Percentiles rank a stretch among this genome's conserved stretches.
Evolutionary conservation across 306 rosid genomes (phyloP).

Genomic region (Vigna radiata): DNA sequence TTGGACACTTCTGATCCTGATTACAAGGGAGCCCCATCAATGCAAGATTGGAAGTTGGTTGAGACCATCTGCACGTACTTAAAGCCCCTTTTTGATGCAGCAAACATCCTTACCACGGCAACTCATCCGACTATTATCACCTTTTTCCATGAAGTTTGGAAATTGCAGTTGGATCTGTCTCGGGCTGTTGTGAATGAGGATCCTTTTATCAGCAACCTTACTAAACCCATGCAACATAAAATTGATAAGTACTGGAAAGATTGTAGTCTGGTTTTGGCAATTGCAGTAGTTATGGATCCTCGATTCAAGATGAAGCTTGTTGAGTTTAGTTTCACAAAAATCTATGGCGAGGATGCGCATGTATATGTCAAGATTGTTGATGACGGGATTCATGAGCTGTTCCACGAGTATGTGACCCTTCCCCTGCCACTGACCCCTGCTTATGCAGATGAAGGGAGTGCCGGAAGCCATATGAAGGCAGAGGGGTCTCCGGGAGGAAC

Average conservation of each 20-base stretch:
- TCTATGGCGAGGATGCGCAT: slow-evolving; percentile 77
- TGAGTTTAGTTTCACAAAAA: slow-evolving; percentile 88
- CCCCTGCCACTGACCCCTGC: slow-evolving; percentile 91
- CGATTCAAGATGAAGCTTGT: slow-evolving; percentile 97
- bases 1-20: slow-evolving; percentile 87
- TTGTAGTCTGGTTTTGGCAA: slow-evolving; percentile 78
- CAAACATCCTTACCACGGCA: slow-evolving; percentile 68
- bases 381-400: slow-evolving; percentile 90
- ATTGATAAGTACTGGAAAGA: slow-evolving; percentile 85
- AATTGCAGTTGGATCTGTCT: slow-evolving; percentile 75
- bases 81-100: slow-evolving; percentile 82
- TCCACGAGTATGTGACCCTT: slow-evolving; percentile 78
- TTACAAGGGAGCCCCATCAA: slow-evolving; percentile 71
- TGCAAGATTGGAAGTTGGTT: slow-evolving; percentile 86
- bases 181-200: slow-evolving; percentile 69
- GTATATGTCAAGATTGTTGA: slow-evolving; percentile 75
- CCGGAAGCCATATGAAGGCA: slow-evolving; percentile 34
- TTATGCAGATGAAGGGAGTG: slow-evolving; percentile 74
- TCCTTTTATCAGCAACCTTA: slow-evolving; percentile 61
- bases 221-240: slow-evolving; percentile 67
- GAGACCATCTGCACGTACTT: slow-evolving; percentile 74
- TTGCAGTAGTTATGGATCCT: slow-evolving; percentile 96
- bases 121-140: slow-evolving; percentile 73
- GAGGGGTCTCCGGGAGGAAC: slow-evolving; percentile 68
- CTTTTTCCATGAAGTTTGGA: slow-evolving; percentile 92